Conservation (phyloP, 441 rosid species). For the Sinapis alba region DNA sequence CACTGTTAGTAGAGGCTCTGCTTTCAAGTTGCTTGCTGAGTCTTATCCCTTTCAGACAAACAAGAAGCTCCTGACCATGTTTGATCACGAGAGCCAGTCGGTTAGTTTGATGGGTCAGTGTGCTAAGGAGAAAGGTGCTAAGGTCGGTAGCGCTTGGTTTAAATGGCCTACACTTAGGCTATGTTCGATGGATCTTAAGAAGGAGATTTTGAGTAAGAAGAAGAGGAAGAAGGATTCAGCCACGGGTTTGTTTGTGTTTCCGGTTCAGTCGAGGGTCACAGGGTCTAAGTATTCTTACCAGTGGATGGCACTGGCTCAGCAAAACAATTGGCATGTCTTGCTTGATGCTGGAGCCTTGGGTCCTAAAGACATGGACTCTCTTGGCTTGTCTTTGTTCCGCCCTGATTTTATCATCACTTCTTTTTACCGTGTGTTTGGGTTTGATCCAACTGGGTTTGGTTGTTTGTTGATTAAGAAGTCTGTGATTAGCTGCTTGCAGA, state of each 20-base stretch:
- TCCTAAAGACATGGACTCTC: constrained; percentile 83
- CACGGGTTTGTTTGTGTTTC: constrained; percentile 69
- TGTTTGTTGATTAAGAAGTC: constrained; percentile 77
- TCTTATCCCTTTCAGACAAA: constrained; percentile 72
- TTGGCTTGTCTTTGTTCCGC: constrained; percentile 68
- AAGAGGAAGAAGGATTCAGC: constrained; percentile 66
- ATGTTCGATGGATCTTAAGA: constrained; percentile 68
- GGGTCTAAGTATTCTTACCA: constrained; percentile 80
- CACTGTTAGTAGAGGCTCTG: constrained; percentile 72
- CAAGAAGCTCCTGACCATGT: constrained; percentile 67
- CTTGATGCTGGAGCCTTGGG: constrained; percentile 80
- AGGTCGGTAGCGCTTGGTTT: constrained; percentile 72
- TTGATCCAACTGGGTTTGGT: constrained; percentile 77
- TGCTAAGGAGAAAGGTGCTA: constrained; percentile 77
- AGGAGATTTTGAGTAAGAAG: constrained; percentile 62
- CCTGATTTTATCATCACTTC: constrained; percentile 78
- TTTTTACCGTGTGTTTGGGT: constrained; percentile 67
- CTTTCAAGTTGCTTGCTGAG: constrained; percentile 68
- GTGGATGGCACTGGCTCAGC: constrained; percentile 83
- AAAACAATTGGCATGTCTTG: constrained; percentile 73
- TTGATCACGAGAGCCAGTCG: constrained; percentile 78
- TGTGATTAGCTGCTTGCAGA: constrained; percentile 66
- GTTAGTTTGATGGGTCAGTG: constrained; percentile 73
- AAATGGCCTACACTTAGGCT: constrained; percentile 72
- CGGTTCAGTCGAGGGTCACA: constrained; percentile 70